A percentile compares a stretch with the other conserved stretches of the same genome.
Conservation (phyloP, 768 basidiomycete species). For the Calocybe cyanea region DNA sequence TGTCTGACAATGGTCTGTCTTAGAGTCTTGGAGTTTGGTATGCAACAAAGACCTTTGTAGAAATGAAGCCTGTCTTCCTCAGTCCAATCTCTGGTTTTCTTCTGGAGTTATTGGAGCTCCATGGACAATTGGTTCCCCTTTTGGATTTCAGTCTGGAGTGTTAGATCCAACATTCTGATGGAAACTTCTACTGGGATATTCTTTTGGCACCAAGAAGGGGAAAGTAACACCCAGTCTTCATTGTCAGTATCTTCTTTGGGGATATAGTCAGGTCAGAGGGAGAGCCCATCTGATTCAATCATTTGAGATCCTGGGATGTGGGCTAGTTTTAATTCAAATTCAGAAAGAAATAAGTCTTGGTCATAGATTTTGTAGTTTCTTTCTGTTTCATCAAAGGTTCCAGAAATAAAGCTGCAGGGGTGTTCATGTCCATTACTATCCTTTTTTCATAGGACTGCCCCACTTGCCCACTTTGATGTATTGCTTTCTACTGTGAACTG, state of each 20-base stretch:
- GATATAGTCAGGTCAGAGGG: not conserved
- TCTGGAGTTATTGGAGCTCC: no score
- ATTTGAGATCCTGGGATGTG: conserved; percentile 7
- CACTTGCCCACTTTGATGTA: conserved; percentile 27
- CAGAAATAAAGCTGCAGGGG: conserved; percentile 32
- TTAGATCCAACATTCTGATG: no score
- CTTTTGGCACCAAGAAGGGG: no score
- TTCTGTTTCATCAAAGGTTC: conserved; percentile 22
- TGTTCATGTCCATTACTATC: conserved; percentile 21
- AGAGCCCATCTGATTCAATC: conserved; percentile 3
- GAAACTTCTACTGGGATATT: no score
- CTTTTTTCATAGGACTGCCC: conserved; percentile 27
- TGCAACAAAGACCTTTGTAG: not conserved
- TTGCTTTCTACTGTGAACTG: conserved; percentile 26
- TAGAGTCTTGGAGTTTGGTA: conserved; percentile 15
- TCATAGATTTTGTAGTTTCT: conserved; percentile 35
- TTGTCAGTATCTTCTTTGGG: not conserved
- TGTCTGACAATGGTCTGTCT: conserved; percentile 13
- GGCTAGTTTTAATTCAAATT: conserved; percentile 4
- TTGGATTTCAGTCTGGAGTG: no score
- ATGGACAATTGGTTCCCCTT: no score
- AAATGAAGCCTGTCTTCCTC: not conserved
- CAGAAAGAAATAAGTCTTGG: conserved; percentile 23
- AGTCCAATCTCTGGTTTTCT: not conserved
- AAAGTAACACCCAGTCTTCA: no score